Base-by-base conservation (phyloP, 768 basidiomycete species). In the Collybia nuda region DNA sequence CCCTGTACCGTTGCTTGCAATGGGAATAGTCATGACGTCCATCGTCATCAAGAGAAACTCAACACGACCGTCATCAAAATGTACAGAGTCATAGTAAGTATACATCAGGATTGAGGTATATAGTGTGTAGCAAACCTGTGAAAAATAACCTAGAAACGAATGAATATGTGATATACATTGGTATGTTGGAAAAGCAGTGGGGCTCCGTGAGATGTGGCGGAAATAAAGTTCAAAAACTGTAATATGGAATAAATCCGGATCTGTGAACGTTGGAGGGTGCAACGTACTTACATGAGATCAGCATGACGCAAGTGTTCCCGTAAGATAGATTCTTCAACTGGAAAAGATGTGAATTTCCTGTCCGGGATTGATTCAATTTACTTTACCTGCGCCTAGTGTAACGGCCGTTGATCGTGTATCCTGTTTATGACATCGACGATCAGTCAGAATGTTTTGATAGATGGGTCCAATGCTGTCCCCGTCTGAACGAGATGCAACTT, bases 361-460 rank as follows among this genome's bases (percentile, higher is more conserved):
- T 5, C 9, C 32, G 3, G 12, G 14, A 32, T 32, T 11, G 12
- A 32, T 5, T 32, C 32, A 32, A 32, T 2, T 14, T 5, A 11
- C 32, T 56, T 37, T 59, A 85, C 86, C 86, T 57, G 84, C 79
- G 28, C 76, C 77, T 37, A 91, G 67, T 2, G 89, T 91, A 19
- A 78, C 75, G 22, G 86, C 87, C 2, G 89, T 91, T 6, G 86
- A 80, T 55, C 80, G 75, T 1, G 86, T 90, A 56, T 91, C 88
- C 88, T 90, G 60, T 32, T 28, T 47, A 38, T 49, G 48, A 48
- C 11, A 52, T 32, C 12, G 48, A 50, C 22, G 26, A 48, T 61
- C 44, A 61, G 44, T 29, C 38, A 47, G 48, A 6, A 36, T 26
- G 32, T 11, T 5, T 32, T 32, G 32, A 32, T 32, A 32, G 32